Percentiles rank a stretch among this genome's conserved stretches.
These are phyloP conservation scores for Hypoxylon lienhwacheense DNA, from an alignment of 495 filamentous ascomycete genomes.

Conservation along the genomic window DNA sequence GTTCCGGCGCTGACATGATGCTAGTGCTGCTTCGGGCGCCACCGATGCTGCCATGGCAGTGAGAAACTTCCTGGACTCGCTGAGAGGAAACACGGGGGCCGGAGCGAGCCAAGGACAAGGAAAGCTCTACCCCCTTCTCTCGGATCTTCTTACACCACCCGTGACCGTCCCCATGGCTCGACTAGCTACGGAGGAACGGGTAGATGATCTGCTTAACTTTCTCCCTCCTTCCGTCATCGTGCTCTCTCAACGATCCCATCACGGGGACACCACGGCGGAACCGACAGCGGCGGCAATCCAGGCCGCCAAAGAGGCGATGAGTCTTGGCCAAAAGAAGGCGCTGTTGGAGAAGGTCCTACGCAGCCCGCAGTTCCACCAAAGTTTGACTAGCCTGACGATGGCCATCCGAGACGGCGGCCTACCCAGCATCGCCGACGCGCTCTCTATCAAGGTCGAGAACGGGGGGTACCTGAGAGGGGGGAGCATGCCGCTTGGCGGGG, in stretches of 20 bases:
- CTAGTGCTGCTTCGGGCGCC: conserved; percentile 46
- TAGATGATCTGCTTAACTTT: conserved; percentile 74
- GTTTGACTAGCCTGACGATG: conserved; percentile 76
- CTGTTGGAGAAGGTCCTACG: conserved; percentile 82
- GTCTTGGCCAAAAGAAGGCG: conserved; percentile 73
- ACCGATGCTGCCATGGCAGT: conserved; percentile 67
- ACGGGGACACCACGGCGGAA: conserved; percentile 52
- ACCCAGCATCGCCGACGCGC: conserved; percentile 82
- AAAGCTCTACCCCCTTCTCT: conserved; percentile 77
- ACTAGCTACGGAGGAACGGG: conserved; percentile 60
- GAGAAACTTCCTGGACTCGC: conserved; percentile 84
- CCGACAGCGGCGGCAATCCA: conserved; percentile 65
- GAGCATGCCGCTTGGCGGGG: conserved; percentile 81
- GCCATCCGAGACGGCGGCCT: conserved; percentile 92
- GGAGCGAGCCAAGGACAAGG: conserved; percentile 47
- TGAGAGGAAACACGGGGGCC: conserved; percentile 60
- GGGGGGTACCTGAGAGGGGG: conserved; percentile 76
- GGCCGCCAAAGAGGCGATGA: conserved; percentile 74
- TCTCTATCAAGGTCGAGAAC: conserved; percentile 76
- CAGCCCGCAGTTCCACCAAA: conserved; percentile 89
- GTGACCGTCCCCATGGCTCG: conserved; percentile 77
- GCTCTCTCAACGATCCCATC: conserved; percentile 66
- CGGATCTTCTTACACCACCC: conserved; percentile 77
- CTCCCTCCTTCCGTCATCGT: conserved; percentile 71
- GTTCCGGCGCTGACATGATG: conserved; percentile 39